phyloP scores from a whole-genome alignment of 2,329 filamentous ascomycete species.

The Aureobasidium namibiae region DNA sequence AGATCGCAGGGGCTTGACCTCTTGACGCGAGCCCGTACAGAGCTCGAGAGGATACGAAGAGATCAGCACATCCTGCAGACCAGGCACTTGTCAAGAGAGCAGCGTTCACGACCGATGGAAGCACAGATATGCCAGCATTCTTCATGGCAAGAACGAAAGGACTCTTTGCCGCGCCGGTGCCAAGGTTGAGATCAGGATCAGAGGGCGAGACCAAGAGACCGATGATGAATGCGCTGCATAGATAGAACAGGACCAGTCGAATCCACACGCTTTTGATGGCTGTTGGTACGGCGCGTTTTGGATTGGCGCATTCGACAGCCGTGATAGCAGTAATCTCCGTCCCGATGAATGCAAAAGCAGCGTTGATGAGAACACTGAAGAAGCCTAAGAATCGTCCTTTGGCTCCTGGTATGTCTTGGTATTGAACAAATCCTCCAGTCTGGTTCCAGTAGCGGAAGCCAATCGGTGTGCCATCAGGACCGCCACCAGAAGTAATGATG shows the following conservation, averaged over 20 bases:
- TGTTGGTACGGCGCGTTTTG: constrained; percentile 28
- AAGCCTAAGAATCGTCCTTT: constrained; percentile 55
- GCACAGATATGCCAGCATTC: constrained; percentile 55
- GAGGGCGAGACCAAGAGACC: constrained; percentile 7
- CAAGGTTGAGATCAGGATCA: not conserved
- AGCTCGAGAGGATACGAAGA: constrained; percentile 45
- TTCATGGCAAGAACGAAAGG: constrained; percentile 64
- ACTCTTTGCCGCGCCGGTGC: constrained; percentile 11
- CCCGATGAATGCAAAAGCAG: constrained; percentile 55
- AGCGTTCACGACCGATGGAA: constrained; percentile 66
- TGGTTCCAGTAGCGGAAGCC: constrained; percentile 46
- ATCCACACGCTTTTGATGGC: constrained; percentile 13
- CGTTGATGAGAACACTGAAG: constrained; percentile 56
- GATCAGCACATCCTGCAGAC: constrained; percentile 58
- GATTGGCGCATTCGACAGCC: constrained; percentile 44
- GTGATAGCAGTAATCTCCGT: constrained; percentile 55
- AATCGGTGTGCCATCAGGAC: constrained; percentile 44
- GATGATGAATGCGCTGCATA: constrained; percentile 31
- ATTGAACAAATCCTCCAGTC: constrained; percentile 30
- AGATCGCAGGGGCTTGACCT: constrained; percentile 42
- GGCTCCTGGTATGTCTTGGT: constrained; percentile 22
- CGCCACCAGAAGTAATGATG: constrained; percentile 49
- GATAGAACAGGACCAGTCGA: constrained; percentile 12
- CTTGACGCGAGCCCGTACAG: constrained; percentile 42
- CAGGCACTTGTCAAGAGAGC: constrained; percentile 63